Base-by-base conservation (phyloP, 2,329 filamentous ascomycete species). In the Tolypocladium amazonense region DNA sequence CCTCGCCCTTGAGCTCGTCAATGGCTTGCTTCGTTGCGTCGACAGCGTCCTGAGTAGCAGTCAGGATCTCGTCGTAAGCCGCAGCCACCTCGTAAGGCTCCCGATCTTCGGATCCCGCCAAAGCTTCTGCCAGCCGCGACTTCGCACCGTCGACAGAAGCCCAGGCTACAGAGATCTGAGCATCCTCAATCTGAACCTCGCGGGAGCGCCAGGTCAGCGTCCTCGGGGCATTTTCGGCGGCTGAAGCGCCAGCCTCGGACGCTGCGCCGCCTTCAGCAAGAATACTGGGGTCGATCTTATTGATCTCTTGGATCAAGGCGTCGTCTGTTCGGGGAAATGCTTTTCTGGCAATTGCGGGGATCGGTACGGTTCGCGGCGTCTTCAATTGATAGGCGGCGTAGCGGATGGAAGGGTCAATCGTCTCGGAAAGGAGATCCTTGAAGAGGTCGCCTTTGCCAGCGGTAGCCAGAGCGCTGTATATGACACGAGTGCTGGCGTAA, bases 311-410 rank as follows among this genome's bases (percentile, higher is more conserved):
- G 0, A 89, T 82, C 18, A 96, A 76, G 11, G 80, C 73, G 1
- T 76, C 69, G 62, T 91, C 81, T 30, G 85, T 81, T 14, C 78
- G 77, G 1, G 90, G 88, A 66, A 97, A 96, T 62, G 87, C 87
- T 65, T 88, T 87, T 66, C 87, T 86, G 2, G 90, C 89, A 64
- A 97, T 89, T 9, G 86, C 83, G 0, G 88, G 82, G 56, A 96
- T 87, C 3, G 92, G 87, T 58, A 92, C 84, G 2, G 92, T 96
- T 52, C 94, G 86, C 0, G 93, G 89, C 38, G 96, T 84, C 71
- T 93, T 89, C 71, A 92, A 82, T 73, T 96, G 92, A 72, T 97
- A 97, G 23, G 94, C 92, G 41, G 92, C 92, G 72, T 95, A 97
- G 63, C 93, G 88, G 68, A 99, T 90, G 63, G 92, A 96, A 2